Evolutionary conservation across 1,284 basidiomycete genomes (phyloP).

Genomic region (Tilletia horrida): DNA sequence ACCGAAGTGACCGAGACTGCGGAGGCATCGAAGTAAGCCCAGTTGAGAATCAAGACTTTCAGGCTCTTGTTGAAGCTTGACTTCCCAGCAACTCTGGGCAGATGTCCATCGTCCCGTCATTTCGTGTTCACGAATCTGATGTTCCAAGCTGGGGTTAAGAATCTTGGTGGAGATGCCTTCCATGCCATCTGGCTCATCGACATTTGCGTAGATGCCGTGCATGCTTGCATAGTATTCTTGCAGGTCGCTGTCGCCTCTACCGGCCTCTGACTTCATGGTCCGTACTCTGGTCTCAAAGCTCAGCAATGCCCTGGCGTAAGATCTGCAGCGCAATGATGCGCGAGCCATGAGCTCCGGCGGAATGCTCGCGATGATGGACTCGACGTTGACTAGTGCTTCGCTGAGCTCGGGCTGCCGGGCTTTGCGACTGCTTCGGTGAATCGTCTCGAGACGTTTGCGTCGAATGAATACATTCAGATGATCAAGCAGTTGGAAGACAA

Average conservation of each 20-base stretch:
- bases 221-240: slow-evolving; percentile 82
- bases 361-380: slow-evolving; percentile 76
- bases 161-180: slow-evolving; percentile 90
- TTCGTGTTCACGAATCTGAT: slow-evolving; percentile 97
- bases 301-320: slow-evolving; percentile 89
- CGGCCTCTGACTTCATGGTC: slow-evolving; percentile 42
- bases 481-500: slow-evolving; percentile 88
- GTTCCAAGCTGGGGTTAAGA: slow-evolving; percentile 82
- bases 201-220: slow-evolving; percentile 90
- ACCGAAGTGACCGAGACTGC: slow-evolving; percentile 94
- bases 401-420: slow-evolving; percentile 49
- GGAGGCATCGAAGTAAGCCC: slow-evolving; percentile 83
- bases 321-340: slow-evolving; percentile 88
- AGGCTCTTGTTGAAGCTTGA: slow-evolving; percentile 84
- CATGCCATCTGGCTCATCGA: slow-evolving; percentile 99
- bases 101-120: slow-evolving; percentile 96
- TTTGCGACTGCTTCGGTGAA: slow-evolving; percentile 17
- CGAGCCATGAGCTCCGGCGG: slow-evolving; percentile 85
- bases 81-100: slow-evolving; percentile 99
- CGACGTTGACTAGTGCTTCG: slow-evolving; percentile 59
- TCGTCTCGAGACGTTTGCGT: slow-evolving; percentile 54
- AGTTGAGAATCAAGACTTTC: slow-evolving; percentile 84
- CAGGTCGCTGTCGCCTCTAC: slow-evolving; percentile 39
- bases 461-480: slow-evolving; percentile 88
- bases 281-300: slow-evolving; percentile 72